Evolutionary conservation across 768 basidiomycete species (phyloP).

Genomic region (Naganishia friedmannii): DNA sequence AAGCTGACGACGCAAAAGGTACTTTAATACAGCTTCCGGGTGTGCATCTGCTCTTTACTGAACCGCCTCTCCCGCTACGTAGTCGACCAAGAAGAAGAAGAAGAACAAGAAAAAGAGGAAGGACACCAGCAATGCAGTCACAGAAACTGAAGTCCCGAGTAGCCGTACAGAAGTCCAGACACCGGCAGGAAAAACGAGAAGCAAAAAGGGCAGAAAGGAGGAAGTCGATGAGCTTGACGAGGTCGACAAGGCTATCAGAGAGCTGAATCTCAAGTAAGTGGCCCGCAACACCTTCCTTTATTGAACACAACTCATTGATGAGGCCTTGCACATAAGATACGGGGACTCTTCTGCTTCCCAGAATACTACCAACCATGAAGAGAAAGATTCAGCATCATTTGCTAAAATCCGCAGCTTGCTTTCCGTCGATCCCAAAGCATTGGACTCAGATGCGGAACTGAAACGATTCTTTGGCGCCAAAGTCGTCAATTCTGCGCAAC

Average conservation of each 20-base stretch:
- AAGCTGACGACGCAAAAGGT: constrained; percentile 36
- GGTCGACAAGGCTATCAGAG: constrained; percentile 76
- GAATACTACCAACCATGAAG: neutral
- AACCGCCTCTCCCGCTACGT: constrained; percentile 5
- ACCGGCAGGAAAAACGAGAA: constrained; percentile 58
- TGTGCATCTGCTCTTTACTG: neutral
- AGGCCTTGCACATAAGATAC: neutral
- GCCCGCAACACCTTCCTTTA: neutral
- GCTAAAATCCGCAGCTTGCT: constrained; percentile 56
- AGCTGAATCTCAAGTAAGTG: constrained; percentile 71
- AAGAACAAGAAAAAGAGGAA: constrained; percentile 84
- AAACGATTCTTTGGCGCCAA: constrained; percentile 89
- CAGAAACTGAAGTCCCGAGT: constrained; percentile 61
- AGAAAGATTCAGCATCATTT: constrained; percentile 6
- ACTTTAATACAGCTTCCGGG: neutral
- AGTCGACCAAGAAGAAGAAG: constrained; percentile 53
- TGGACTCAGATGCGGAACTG: constrained; percentile 87
- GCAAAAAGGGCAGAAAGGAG: constrained; percentile 42
- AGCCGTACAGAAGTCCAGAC: constrained; percentile 40
- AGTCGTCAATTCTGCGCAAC: constrained; percentile 59
- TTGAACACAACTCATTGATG: neutral
- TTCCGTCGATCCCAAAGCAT: constrained; percentile 71
- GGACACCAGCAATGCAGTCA: constrained; percentile 63
- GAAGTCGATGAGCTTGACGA: constrained; percentile 59
- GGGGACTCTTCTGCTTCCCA: neutral